A percentile compares a stretch with the other conserved stretches of the same genome.
Conservation (phyloP, 352 stramenopile genomes). For the Pelagophyceae sp. region DNA sequence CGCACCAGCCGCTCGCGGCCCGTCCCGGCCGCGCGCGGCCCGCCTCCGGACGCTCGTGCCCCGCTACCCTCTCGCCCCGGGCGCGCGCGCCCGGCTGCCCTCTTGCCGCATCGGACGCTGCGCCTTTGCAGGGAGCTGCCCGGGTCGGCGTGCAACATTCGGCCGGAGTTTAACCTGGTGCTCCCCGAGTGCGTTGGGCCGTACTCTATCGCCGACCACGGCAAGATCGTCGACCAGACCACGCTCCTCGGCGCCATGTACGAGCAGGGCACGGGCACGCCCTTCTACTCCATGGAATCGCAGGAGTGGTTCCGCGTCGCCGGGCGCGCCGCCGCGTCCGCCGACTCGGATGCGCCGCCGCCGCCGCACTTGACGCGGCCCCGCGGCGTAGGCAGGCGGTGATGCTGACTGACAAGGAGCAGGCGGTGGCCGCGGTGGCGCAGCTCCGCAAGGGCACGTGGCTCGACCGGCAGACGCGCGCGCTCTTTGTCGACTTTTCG, state of each 20-base stretch:
- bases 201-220: neutral
- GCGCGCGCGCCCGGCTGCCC: too few species aligned
- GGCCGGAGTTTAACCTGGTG: neutral
- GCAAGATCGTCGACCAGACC: neutral
- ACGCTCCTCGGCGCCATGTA: neutral
- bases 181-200: neutral
- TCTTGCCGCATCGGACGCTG: neutral
- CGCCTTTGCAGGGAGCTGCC: neutral
- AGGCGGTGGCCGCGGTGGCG: neutral
- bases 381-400: too few species aligned
- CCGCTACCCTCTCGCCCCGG: too few species aligned
- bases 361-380: too few species aligned
- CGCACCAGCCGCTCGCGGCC: too few species aligned
- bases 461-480: conserved; percentile 1
- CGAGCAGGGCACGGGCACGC: neutral
- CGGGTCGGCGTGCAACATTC: neutral
- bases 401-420: neutral
- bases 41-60: too few species aligned
- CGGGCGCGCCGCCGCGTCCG: too few species aligned
- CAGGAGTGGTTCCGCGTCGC: neutral
- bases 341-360: too few species aligned
- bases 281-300: neutral
- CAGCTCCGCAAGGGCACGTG: neutral
- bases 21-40: too few species aligned
- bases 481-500: neutral